These are phyloP conservation scores for Gentiana dahurica DNA, from an alignment of 257 asterid species.

Conservation along the genomic window DNA sequence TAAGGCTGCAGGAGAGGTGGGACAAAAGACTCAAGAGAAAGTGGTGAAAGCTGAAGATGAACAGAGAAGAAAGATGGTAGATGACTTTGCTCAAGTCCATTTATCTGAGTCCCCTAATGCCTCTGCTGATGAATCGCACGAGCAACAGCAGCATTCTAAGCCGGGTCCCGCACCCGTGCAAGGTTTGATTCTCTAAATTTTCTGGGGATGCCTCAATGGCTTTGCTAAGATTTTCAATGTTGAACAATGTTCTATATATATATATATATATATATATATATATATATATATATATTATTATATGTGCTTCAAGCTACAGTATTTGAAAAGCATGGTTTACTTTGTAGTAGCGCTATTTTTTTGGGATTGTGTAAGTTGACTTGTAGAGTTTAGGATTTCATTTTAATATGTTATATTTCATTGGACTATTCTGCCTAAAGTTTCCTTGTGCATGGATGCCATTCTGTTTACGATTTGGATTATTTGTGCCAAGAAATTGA, in stretches of 20 bases:
- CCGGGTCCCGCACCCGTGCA: constrained; percentile 36
- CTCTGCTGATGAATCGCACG: constrained; percentile 23
- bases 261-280: constrained; percentile 21
- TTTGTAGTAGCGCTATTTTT: too few relatives aligned
- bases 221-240: constrained; percentile 13
- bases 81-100: constrained; percentile 74
- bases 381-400: too few relatives aligned
- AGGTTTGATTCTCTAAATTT: constrained; percentile 51
- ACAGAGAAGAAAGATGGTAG: constrained; percentile 72
- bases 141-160: constrained; percentile 49
- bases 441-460: too few relatives aligned
- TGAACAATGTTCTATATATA: constrained; percentile 22
- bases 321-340: too few relatives aligned
- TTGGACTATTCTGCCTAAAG: too few relatives aligned
- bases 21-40: constrained; percentile 78
- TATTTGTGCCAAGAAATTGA: too few relatives aligned
- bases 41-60: constrained; percentile 73
- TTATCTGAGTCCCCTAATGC: constrained; percentile 72
- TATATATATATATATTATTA: constrained; percentile 12
- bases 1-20: constrained; percentile 83
- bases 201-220: not conserved
- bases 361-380: too few relatives aligned
- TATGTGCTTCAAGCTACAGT: not conserved
- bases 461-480: too few relatives aligned
- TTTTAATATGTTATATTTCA: too few relatives aligned